phyloP scores from a whole-genome alignment of 495 filamentous ascomycete species.

The Trypethelium eluteriae region DNA sequence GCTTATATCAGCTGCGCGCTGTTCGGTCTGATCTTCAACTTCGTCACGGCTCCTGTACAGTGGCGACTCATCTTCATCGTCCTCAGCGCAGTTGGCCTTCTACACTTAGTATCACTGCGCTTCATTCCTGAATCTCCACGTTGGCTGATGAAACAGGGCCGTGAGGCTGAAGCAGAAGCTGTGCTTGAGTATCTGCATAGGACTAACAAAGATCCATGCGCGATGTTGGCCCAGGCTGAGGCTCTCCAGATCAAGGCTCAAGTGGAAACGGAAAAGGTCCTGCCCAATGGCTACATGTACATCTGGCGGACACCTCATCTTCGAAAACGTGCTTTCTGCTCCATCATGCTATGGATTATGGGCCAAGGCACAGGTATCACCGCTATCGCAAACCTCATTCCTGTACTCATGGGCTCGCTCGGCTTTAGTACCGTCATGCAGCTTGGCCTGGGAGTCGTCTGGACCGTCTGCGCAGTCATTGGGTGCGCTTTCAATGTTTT shows the following conservation, averaged over 20 bases:
- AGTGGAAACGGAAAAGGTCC: conserved; percentile 20
- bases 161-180: conserved; percentile 22
- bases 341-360: conserved; percentile 1
- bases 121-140: conserved; percentile 44
- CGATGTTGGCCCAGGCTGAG: conserved; percentile 22
- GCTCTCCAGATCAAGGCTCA: conserved; percentile 24
- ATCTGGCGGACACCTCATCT: conserved; percentile 23
- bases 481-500: conserved; percentile 22
- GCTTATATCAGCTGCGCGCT: background rate
- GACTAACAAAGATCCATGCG: conserved; percentile 22
- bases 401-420: conserved; percentile 1
- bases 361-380: conserved; percentile 5
- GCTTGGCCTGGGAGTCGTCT: background rate
- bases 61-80: conserved; percentile 43
- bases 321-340: conserved; percentile 26
- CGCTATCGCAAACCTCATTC: conserved; percentile 1
- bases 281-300: conserved; percentile 23
- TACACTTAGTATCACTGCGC: background rate
- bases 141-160: conserved; percentile 41
- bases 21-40: conserved; percentile 2
- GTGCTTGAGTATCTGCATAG: conserved; percentile 18
- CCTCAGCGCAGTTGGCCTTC: conserved; percentile 13
- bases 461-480: background rate
- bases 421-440: conserved; percentile 4
- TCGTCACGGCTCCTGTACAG: background rate